Conservation (phyloP, 345 rosid genomes). For the Crucihimalaya himalaica region DNA sequence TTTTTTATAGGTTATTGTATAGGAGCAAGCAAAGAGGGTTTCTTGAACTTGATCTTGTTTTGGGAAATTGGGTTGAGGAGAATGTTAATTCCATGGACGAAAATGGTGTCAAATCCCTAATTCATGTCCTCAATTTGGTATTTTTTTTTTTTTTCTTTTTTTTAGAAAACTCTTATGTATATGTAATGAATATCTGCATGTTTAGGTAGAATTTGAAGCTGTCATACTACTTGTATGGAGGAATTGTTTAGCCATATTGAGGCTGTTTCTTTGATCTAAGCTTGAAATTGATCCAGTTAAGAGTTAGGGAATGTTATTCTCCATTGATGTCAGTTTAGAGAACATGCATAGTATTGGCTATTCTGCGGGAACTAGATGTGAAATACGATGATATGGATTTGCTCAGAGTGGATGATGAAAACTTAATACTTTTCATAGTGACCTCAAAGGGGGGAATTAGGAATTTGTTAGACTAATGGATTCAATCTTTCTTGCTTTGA, state of each 20-base stretch:
- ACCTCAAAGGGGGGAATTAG: not conserved
- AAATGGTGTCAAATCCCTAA: constrained; percentile 65
- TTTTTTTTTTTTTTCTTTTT: constrained; percentile 9
- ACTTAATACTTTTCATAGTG: not conserved
- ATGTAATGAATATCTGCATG: not conserved
- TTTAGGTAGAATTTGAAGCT: not conserved
- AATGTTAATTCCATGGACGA: constrained; percentile 75
- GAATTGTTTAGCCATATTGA: not conserved
- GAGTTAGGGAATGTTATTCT: not conserved
- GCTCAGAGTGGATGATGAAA: not conserved
- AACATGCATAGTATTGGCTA: not conserved
- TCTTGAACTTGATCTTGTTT: constrained; percentile 86
- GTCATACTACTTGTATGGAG: not conserved
- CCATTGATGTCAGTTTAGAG: not conserved
- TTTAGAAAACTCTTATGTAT: not conserved
- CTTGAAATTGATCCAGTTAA: not conserved
- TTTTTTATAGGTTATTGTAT: constrained; percentile 61
- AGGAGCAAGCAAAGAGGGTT: constrained; percentile 96
- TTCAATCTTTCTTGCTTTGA: not conserved
- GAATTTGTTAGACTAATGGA: not conserved
- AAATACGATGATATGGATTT: not conserved
- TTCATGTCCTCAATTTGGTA: constrained; percentile 87
- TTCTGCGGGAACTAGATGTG: not conserved
- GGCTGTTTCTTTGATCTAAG: not conserved
- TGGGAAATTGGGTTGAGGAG: constrained; percentile 93